Conservation (phyloP, 1,284 basidiomycete species). For the Cutaneotrichosporon sp. region DNA sequence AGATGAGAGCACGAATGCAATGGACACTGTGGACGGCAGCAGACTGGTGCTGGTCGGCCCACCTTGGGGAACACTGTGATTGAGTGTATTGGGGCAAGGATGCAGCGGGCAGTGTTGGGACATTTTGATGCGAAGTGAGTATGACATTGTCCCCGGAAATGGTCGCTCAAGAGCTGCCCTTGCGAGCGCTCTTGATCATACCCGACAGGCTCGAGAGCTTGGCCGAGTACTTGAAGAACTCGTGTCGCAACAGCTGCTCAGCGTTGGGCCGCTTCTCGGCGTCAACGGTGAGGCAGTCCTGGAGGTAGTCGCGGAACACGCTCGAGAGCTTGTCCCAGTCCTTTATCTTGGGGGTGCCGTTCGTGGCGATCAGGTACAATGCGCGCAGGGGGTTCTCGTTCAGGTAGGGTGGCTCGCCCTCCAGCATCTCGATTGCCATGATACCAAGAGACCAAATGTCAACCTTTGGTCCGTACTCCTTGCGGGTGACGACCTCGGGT, state of each 20-base stretch:
- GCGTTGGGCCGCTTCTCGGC: conserved; percentile 88
- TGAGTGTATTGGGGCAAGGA: neutral
- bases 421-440: conserved; percentile 99
- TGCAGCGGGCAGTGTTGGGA: neutral
- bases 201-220: conserved; percentile 80
- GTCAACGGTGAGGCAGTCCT: conserved; percentile 87
- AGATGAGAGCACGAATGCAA: conserved; percentile 1
- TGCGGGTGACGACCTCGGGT: conserved; percentile 94
- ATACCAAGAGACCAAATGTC: conserved; percentile 98
- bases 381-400: conserved; percentile 96
- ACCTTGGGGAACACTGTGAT: too few species aligned
- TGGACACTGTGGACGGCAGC: neutral
- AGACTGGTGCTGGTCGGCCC: neutral
- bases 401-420: conserved; percentile 95
- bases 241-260: conserved; percentile 75
- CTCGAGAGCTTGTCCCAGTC: conserved; percentile 85
- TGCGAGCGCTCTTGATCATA: conserved; percentile 87
- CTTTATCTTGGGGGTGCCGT: conserved; percentile 94
- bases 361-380: conserved; percentile 93
- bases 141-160: too few species aligned
- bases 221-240: conserved; percentile 83
- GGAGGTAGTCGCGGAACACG: conserved; percentile 87
- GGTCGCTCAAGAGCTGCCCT: conserved; percentile 37
- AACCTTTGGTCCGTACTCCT: conserved; percentile 98
- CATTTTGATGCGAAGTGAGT: too few species aligned